These are phyloP conservation scores for Sergeia podlipaevii DNA, from an alignment of 208 protist genomes.

Conservation along the genomic window DNA sequence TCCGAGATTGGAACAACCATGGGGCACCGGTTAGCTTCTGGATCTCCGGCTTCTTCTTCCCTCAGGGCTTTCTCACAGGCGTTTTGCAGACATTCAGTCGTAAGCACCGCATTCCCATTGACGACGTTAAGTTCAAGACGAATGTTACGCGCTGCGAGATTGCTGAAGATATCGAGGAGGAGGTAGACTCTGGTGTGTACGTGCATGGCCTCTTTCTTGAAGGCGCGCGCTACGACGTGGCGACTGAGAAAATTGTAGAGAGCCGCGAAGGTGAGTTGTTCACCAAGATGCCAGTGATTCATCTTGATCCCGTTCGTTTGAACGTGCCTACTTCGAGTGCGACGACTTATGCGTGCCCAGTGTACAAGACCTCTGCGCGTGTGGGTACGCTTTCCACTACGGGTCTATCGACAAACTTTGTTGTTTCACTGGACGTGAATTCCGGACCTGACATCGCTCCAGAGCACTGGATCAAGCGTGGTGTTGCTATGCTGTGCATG, in stretches of 20 bases:
- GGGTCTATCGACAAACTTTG: conserved; percentile 91
- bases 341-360: conserved; percentile 78
- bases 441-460: conserved; percentile 40
- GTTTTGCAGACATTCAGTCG: conserved; percentile 92
- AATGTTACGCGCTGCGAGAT: conserved; percentile 72
- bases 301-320: conserved; percentile 79
- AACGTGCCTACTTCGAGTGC: conserved; percentile 21
- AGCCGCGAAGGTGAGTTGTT: conserved; percentile 85
- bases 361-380: conserved; percentile 93
- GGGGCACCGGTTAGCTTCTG: conserved; percentile 92
- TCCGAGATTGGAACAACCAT: conserved; percentile 93
- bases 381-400: conserved; percentile 90
- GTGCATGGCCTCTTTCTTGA: conserved; percentile 93
- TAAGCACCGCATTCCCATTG: conserved; percentile 84
- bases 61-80: conserved; percentile 93
- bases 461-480: conserved; percentile 91
- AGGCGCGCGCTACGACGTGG: conserved; percentile 72
- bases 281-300: conserved; percentile 83
- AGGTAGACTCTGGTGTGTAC: conserved; percentile 77
- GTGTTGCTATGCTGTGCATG: conserved; percentile 93
- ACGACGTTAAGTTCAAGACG: conserved; percentile 88
- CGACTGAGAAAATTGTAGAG: conserved; percentile 50
- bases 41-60: conserved; percentile 99
- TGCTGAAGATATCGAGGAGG: conserved; percentile 66
- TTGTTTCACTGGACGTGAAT: conserved; percentile 80